A percentile compares a stretch with the other conserved stretches of the same genome.
Evolutionary conservation across 345 rosid genomes (phyloP).

Genomic region (Reutealis trisperma): DNA sequence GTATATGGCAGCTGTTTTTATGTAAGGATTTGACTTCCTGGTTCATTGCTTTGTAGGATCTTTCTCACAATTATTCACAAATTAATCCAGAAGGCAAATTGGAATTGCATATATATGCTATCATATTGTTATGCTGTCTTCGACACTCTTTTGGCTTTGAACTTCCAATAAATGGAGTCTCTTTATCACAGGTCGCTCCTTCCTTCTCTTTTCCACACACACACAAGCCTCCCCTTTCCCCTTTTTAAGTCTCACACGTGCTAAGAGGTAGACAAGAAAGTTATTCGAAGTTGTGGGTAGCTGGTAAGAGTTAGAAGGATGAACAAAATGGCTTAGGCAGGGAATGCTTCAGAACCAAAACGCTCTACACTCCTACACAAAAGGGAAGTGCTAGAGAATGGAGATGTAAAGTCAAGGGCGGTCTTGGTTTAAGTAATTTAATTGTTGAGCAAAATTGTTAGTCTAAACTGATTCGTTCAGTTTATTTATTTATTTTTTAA

Average conservation of each 20-base stretch:
- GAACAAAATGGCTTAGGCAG: too few species aligned
- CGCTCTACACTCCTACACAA: too few species aligned
- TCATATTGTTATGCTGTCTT: slow-evolving; percentile 68
- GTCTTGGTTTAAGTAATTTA: too few species aligned
- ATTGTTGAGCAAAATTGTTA: too few species aligned
- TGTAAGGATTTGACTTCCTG: slow-evolving; percentile 14
- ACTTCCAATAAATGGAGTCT: slow-evolving; percentile 56
- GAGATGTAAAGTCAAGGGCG: too few species aligned
- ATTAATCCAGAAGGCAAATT: slow-evolving; percentile 65
- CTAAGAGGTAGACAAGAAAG: neutral
- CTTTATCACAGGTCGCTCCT: slow-evolving; percentile 54
- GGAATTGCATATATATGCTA: slow-evolving; percentile 68
- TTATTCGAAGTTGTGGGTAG: neutral
- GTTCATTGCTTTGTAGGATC: slow-evolving; percentile 42
- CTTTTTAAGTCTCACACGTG: neutral
- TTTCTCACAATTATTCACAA: slow-evolving; percentile 63
- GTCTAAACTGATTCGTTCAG: too few species aligned
- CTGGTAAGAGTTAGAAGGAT: too few species aligned
- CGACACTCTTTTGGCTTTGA: slow-evolving; percentile 43
- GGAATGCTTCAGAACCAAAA: too few species aligned
- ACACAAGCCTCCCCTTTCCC: too few species aligned
- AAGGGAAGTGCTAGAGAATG: too few species aligned
- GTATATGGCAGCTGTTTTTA: neutral
- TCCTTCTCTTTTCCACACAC: too few species aligned
- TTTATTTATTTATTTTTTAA: too few species aligned